Percentiles rank a stretch among this genome's conserved stretches.
phyloP scores from a whole-genome alignment of 495 filamentous ascomycete genomes.

The Penicillium soppii region DNA sequence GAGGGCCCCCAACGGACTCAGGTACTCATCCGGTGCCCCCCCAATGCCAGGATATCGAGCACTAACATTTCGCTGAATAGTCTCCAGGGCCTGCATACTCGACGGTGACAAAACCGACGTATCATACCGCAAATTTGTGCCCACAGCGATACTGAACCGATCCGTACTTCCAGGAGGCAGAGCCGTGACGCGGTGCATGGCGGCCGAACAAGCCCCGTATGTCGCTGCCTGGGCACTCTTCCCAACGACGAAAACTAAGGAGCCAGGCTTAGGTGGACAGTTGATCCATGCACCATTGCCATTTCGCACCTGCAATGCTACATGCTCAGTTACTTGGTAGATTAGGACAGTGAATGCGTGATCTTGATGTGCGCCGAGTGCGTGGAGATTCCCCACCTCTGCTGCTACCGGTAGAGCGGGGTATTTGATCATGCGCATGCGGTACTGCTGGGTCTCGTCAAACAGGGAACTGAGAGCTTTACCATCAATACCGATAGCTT shows the following conservation, averaged over 20 bases:
- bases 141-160: neutral
- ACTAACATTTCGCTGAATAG: neutral
- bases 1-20: neutral
- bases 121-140: neutral
- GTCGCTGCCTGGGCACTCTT: neutral
- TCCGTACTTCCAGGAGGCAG: neutral
- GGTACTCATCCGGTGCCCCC: neutral
- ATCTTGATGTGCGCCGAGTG: neutral
- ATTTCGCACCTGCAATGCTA: neutral
- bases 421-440: neutral
- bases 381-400: neutral
- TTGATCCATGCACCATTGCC: neutral
- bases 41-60: neutral
- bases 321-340: neutral
- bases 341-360: neutral
- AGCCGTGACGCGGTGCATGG: neutral
- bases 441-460: neutral
- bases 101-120: neutral
- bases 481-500: neutral
- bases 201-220: neutral
- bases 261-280: neutral
- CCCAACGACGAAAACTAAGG: neutral
- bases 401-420: neutral
- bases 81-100: neutral
- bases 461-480: neutral